Evolutionary conservation across 2,329 filamentous ascomycete species (phyloP).

Genomic region (Colletotrichum navitas): DNA sequence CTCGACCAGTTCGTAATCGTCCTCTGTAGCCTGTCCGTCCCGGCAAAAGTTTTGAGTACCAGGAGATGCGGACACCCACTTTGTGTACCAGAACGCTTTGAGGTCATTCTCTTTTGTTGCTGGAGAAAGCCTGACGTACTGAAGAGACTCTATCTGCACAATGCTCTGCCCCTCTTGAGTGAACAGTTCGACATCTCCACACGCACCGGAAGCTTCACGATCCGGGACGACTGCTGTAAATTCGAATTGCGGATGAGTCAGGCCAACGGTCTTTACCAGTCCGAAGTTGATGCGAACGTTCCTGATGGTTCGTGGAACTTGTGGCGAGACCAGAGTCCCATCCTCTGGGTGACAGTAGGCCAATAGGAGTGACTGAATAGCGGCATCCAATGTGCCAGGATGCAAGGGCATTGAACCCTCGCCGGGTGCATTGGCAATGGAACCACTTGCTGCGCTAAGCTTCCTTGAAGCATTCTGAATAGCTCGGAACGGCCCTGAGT

Average conservation of each 20-base stretch:
- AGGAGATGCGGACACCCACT: background rate
- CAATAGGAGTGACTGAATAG: slow-evolving; percentile 51
- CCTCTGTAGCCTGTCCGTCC: background rate
- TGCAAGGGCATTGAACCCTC: slow-evolving; percentile 47
- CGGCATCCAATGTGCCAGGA: slow-evolving; percentile 50
- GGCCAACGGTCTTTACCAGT: background rate
- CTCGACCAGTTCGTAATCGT: background rate
- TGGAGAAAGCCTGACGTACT: background rate
- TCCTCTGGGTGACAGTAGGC: slow-evolving; percentile 51
- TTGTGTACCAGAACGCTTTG: background rate
- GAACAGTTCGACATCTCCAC: slow-evolving; percentile 8
- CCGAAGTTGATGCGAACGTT: background rate
- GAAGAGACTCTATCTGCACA: background rate
- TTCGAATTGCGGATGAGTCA: background rate
- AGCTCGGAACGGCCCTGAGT: slow-evolving; percentile 1
- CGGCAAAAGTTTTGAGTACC: background rate
- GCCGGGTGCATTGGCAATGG: background rate
- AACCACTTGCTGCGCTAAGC: background rate
- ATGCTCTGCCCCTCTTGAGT: background rate
- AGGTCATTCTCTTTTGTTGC: background rate
- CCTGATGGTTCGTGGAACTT: slow-evolving; percentile 43
- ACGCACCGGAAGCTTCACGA: background rate
- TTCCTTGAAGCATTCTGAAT: background rate
- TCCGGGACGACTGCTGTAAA: background rate
- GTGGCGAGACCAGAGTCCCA: slow-evolving; percentile 48